Evolutionary conservation across 2,329 filamentous ascomycete genomes (phyloP).

Genomic region (Domatiomyces catenatus): DNA sequence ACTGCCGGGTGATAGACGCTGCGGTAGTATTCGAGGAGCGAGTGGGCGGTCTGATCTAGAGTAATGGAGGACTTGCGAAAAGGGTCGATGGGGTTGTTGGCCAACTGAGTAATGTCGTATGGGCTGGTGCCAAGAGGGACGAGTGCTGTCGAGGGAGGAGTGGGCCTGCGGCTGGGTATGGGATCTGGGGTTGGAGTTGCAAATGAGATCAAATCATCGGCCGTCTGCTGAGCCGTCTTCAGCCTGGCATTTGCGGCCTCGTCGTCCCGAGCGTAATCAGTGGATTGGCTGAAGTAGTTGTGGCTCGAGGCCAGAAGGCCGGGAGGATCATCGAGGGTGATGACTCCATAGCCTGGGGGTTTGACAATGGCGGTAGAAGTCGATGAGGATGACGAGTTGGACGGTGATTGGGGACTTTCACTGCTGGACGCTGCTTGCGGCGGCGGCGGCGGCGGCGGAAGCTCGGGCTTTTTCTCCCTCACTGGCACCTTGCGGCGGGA

Average conservation of each 20-base stretch:
- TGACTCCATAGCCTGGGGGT: not conserved
- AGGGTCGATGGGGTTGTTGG: slow-evolving; percentile 8
- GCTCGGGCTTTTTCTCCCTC: not conserved
- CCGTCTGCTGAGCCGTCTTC: not conserved
- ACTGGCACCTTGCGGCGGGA: not conserved
- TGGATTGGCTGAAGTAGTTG: too few species aligned
- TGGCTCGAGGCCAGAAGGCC: not conserved
- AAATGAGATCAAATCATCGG: not conserved
- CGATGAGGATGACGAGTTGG: not conserved
- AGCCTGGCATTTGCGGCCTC: not conserved
- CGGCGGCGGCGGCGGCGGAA: not conserved
- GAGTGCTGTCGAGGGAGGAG: slow-evolving; percentile 8
- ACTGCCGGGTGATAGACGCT: slow-evolving; percentile 13
- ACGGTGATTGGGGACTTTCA: not conserved
- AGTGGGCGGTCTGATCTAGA: slow-evolving; percentile 10
- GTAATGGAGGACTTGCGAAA: slow-evolving; percentile 12
- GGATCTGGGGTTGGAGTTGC: not conserved
- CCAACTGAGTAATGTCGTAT: slow-evolving; percentile 10
- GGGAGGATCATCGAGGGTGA: not conserved
- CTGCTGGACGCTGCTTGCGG: not conserved
- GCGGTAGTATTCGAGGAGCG: slow-evolving; percentile 11
- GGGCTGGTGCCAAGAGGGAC: slow-evolving; percentile 1
- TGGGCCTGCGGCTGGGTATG: not conserved
- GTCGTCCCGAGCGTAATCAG: not conserved
- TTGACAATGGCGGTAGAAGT: not conserved